Evolutionary conservation across 176 grass and related monocot species (phyloP).

Genomic region (Alloteropsis semialata): DNA sequence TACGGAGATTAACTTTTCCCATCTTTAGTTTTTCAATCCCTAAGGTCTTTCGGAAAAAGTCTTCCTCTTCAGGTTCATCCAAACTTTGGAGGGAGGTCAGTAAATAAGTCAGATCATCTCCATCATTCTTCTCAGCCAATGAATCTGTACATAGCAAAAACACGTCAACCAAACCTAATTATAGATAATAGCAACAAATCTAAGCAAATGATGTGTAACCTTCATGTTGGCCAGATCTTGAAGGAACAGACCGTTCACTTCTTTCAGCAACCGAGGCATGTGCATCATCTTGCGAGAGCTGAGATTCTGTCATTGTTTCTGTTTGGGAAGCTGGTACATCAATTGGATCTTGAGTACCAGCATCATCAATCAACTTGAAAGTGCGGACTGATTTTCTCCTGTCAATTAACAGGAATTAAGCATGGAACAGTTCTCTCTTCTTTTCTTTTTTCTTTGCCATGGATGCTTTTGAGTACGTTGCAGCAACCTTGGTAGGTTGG

Average conservation of each 20-base stretch:
- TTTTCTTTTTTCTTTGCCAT: slow-evolving; percentile 3
- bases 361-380: slow-evolving; percentile 9
- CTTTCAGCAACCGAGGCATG: slow-evolving; percentile 15
- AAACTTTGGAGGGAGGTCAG: slow-evolving; percentile 40
- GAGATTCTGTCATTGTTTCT: slow-evolving; percentile 21
- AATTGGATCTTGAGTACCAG: neutral
- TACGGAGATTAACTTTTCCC: slow-evolving; percentile 32
- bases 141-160: slow-evolving; percentile 31
- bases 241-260: slow-evolving; percentile 16
- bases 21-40: slow-evolving; percentile 40
- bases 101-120: slow-evolving; percentile 22
- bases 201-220: slow-evolving; percentile 36
- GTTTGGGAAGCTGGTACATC: slow-evolving; percentile 14
- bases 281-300: slow-evolving; percentile 19
- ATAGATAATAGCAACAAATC: neutral
- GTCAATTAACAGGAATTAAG: slow-evolving; percentile 26
- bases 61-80: slow-evolving; percentile 40
- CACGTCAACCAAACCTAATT: slow-evolving; percentile 12
- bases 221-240: slow-evolving; percentile 32
- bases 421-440: slow-evolving; percentile 9
- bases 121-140: slow-evolving; percentile 14
- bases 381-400: slow-evolving; percentile 40
- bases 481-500: neutral
- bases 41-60: slow-evolving; percentile 39
- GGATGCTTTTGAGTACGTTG: slow-evolving; percentile 14